These are phyloP conservation scores for Chenopodium quinoa DNA, from an alignment of 148 eudicot species.

Conservation along the genomic window DNA sequence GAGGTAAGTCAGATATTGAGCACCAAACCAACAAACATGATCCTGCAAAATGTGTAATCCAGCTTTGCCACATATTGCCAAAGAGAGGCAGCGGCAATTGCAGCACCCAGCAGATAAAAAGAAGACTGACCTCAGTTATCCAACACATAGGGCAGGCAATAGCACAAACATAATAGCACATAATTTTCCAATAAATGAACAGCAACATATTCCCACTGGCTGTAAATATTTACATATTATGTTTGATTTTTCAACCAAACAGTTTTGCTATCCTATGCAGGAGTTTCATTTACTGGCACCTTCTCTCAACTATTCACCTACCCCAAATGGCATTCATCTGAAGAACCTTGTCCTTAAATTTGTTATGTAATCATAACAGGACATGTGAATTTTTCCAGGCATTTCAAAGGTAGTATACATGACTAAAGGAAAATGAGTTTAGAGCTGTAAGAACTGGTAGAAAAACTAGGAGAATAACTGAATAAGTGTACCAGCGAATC, in stretches of 20 bases:
- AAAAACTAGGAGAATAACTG: conserved; percentile 9
- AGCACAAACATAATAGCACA: not conserved
- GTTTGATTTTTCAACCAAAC: not conserved
- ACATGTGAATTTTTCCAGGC: not conserved
- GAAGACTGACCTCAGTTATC: not conserved
- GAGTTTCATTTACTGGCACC: not conserved
- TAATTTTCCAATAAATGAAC: no score
- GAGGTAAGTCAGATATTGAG: not conserved
- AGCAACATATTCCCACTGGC: not conserved
- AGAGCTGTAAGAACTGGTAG: not conserved
- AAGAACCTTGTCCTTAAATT: not conserved
- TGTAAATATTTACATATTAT: not conserved
- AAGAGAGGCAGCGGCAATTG: not conserved
- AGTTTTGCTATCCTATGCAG: not conserved
- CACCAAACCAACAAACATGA: not conserved
- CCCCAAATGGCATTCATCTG: not conserved
- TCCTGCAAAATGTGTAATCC: not conserved
- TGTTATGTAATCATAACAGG: not conserved
- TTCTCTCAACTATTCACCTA: not conserved
- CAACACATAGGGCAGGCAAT: not conserved
- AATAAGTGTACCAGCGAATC: conserved; percentile 58
- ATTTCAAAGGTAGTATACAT: not conserved
- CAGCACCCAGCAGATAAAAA: not conserved
- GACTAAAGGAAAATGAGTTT: not conserved
- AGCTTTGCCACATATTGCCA: not conserved